phyloP scores from a whole-genome alignment of 1,284 basidiomycete species.

The Gastroboletus turbinatus region DNA sequence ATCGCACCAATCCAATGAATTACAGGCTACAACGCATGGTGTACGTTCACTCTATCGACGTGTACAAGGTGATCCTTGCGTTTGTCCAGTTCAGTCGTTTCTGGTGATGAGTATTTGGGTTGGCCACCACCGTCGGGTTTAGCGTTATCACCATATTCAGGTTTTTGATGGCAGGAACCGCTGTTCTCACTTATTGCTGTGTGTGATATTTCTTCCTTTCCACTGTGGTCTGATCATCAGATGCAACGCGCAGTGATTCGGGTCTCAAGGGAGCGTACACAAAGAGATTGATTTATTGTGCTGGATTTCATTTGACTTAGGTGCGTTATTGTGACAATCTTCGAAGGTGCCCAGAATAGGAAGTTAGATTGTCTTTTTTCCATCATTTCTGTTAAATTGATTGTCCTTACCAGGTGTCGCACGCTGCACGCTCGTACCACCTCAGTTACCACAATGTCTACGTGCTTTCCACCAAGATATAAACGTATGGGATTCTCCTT shows the following conservation, averaged over 20 bases:
- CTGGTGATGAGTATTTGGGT: neutral
- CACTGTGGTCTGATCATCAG: neutral
- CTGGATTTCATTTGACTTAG: neutral
- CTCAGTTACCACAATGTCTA: neutral
- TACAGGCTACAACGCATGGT: neutral
- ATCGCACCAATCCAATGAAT: neutral
- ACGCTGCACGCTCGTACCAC: neutral
- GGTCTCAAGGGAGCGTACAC: neutral
- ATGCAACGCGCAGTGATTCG: neutral
- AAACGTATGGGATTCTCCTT: neutral
- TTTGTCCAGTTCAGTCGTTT: neutral
- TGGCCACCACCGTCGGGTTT: conserved; percentile 4
- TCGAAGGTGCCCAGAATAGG: neutral
- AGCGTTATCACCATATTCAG: neutral
- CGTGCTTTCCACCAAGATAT: neutral
- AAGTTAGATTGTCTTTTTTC: neutral
- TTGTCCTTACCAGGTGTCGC: neutral
- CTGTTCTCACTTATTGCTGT: neutral
- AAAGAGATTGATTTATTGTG: neutral
- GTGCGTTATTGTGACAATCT: neutral
- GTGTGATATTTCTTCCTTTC: neutral
- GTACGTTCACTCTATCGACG: neutral
- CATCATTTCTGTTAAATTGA: too few relatives aligned
- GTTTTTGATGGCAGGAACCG: neutral
- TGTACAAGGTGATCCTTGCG: neutral